These are phyloP conservation scores for Cairneyella variabilis DNA, from an alignment of 495 filamentous ascomycete genomes.

Conservation along the genomic window DNA sequence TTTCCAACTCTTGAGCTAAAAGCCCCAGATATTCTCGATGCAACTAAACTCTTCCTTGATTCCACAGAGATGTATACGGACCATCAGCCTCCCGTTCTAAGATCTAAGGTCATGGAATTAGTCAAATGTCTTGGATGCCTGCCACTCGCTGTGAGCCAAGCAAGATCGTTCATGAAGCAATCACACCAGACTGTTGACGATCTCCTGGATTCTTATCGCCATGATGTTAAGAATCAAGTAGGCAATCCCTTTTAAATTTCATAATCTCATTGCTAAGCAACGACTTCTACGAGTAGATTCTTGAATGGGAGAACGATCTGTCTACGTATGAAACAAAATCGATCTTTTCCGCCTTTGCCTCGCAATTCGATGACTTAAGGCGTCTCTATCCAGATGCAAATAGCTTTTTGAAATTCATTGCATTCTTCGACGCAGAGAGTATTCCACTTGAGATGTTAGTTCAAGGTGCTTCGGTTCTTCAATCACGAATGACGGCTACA, in stretches of 20 bases:
- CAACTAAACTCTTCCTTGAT: neutral
- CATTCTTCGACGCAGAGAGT: neutral
- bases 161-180: neutral
- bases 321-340: neutral
- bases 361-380: neutral
- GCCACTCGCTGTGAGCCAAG: neutral
- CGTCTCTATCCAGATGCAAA: neutral
- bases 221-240: neutral
- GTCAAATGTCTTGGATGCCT: neutral
- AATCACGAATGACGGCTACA: neutral
- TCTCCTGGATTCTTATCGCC: neutral
- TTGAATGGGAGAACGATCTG: neutral
- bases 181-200: neutral
- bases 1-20: neutral
- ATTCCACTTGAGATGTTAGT: neutral
- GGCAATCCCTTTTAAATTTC: neutral
- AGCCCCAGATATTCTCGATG: neutral
- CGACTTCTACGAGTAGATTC: neutral
- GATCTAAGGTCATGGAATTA: neutral
- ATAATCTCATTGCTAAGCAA: neutral
- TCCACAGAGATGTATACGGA: neutral
- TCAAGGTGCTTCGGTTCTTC: neutral
- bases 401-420: neutral
- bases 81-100: neutral
- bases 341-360: neutral